These are phyloP conservation scores for Arthroderma sp. DNA, from an alignment of 2,329 filamentous ascomycete genomes.

Conservation along the genomic window DNA sequence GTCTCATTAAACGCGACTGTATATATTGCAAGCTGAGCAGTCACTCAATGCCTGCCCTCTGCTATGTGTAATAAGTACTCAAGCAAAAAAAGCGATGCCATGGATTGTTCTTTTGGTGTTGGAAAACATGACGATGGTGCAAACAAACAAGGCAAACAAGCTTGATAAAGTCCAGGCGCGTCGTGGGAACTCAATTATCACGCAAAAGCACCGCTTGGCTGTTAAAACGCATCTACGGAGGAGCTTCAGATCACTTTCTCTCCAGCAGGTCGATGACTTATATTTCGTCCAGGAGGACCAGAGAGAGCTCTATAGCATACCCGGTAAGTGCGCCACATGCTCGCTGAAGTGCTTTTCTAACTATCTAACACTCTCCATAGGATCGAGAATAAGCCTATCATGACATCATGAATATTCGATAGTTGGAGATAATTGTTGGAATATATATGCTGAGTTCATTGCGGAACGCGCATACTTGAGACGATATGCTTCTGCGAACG, in stretches of 20 bases:
- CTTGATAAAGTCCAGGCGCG: background rate
- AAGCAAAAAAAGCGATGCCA: background rate
- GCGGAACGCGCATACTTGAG: background rate
- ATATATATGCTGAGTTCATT: background rate
- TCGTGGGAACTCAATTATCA: background rate
- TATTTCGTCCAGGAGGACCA: background rate
- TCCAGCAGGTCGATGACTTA: background rate
- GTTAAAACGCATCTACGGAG: background rate
- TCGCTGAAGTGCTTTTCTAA: too few relatives aligned
- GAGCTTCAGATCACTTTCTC: background rate
- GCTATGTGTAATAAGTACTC: background rate
- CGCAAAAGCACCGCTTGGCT: background rate
- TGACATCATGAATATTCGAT: background rate
- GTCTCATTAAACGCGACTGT: slow-evolving; percentile 23
- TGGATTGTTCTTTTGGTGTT: background rate
- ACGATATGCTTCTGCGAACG: slow-evolving; percentile 23
- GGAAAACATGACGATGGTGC: slow-evolving; percentile 4
- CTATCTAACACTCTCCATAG: background rate
- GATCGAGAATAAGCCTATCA: background rate
- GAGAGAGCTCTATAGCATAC: background rate
- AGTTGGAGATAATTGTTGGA: background rate
- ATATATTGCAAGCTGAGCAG: slow-evolving; percentile 5
- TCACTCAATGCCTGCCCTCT: slow-evolving; percentile 3
- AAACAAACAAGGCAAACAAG: slow-evolving; percentile 15
- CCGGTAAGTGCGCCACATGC: background rate